These are phyloP conservation scores for Euphorbia corollata DNA, from an alignment of 441 rosid genomes.

Conservation along the genomic window DNA sequence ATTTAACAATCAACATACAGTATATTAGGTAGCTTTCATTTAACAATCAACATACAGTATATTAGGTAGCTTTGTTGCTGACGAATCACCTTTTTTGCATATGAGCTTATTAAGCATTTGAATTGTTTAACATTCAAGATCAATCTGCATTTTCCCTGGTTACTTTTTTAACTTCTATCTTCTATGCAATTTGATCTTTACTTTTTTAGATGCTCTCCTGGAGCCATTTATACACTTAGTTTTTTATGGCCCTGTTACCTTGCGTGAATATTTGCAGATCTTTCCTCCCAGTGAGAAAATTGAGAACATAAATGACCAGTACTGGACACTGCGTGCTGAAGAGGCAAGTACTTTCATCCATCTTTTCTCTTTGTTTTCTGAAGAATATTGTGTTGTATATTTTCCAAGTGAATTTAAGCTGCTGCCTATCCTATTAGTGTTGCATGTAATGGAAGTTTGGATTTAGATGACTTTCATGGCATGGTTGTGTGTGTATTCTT, in stretches of 20 bases:
- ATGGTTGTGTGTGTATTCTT: too few species aligned
- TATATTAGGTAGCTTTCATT: too few species aligned
- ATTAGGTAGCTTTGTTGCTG: not conserved
- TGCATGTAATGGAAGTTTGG: not conserved
- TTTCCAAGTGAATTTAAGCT: not conserved
- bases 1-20: not conserved
- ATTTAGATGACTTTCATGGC: not conserved
- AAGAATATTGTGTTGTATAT: not conserved
- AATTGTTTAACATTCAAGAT: not conserved
- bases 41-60: not conserved
- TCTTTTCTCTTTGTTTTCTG: not conserved
- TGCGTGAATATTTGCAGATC: conserved; percentile 42
- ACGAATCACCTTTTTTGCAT: not conserved
- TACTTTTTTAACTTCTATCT: too few species aligned
- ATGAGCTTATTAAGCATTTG: not conserved
- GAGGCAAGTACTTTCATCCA: conserved; percentile 45
- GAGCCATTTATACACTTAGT: not conserved
- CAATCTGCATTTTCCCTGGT: not conserved
- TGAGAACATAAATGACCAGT: conserved; percentile 96
- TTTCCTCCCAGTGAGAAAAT: conserved; percentile 72
- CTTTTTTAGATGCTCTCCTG: not conserved
- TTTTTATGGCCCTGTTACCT: conserved; percentile 7
- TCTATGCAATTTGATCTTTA: too few species aligned
- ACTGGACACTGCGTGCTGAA: conserved; percentile 97
- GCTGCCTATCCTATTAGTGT: not conserved